These are phyloP conservation scores for Backusella tuberculispora DNA, from an alignment of 192 early-diverging fungal species.

Conservation along the genomic window DNA sequence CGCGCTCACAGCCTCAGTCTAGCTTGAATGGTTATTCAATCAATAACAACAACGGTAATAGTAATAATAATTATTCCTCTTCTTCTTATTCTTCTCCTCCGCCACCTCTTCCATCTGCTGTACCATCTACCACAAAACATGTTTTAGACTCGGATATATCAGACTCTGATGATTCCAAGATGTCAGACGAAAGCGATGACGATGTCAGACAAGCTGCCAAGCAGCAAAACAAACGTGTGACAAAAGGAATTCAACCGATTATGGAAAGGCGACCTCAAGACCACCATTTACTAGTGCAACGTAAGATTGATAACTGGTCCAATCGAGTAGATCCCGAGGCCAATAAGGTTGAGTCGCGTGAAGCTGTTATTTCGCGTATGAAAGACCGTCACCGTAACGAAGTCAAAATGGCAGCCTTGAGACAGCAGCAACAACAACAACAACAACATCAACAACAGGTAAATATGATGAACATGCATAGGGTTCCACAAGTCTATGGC, in stretches of 20 bases:
- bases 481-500: slow-evolving; percentile 23
- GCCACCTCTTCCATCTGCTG: neutral
- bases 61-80: neutral
- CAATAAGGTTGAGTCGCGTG: slow-evolving; percentile 4
- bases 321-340: slow-evolving; percentile 24
- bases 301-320: slow-evolving; percentile 31
- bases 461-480: neutral
- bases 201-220: neutral
- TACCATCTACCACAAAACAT: neutral
- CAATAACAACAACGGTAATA: neutral
- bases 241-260: slow-evolving; percentile 30
- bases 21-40: neutral
- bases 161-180: slow-evolving; percentile 27
- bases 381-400: slow-evolving; percentile 35
- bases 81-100: neutral
- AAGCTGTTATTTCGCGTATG: slow-evolving; percentile 33
- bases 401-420: slow-evolving; percentile 28
- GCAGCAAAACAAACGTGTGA: neutral
- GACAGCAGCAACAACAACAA: slow-evolving; percentile 19
- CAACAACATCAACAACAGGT: slow-evolving; percentile 3
- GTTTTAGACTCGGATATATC: slow-evolving; percentile 38
- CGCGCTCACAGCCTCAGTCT: neutral
- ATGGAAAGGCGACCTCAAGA: slow-evolving; percentile 31
- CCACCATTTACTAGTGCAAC: slow-evolving; percentile 20
- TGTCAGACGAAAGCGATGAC: slow-evolving; percentile 14